These are phyloP conservation scores for Solanum gracilifrons DNA, from an alignment of 257 asterid genomes.

Conservation along the genomic window DNA sequence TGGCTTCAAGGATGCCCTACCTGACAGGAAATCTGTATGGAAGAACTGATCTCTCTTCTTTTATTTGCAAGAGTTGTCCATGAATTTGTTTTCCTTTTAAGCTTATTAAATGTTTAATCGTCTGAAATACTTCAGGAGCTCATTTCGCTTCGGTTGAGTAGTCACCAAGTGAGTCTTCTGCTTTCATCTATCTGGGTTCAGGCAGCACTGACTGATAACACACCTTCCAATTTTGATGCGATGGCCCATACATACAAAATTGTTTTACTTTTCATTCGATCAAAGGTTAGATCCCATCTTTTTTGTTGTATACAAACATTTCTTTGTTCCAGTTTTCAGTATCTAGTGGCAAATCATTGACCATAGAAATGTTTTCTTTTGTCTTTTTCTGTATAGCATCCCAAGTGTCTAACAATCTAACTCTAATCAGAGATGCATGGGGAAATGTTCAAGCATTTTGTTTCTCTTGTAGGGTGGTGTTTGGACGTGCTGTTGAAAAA, in stretches of 20 bases:
- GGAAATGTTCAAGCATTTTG: background rate
- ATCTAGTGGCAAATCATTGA: background rate
- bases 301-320: background rate
- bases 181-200: slow-evolving; percentile 45
- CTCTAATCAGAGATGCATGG: background rate
- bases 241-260: slow-evolving; percentile 38
- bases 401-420: background rate
- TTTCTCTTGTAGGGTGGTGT: background rate
- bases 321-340: background rate
- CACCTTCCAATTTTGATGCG: slow-evolving; percentile 36
- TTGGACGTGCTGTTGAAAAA: background rate
- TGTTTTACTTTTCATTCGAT: slow-evolving; percentile 30
- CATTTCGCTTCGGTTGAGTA: slow-evolving; percentile 33
- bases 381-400: background rate
- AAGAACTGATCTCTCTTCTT: background rate
- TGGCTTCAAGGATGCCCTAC: slow-evolving; percentile 13
- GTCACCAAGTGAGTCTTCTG: slow-evolving; percentile 41
- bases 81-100: background rate
- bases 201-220: slow-evolving; percentile 27
- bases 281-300: slow-evolving; percentile 21
- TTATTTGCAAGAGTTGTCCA: background rate
- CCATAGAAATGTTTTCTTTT: background rate
- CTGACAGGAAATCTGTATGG: slow-evolving; percentile 16
- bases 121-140: slow-evolving; percentile 18
- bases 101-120: background rate